Conservation (phyloP, 179 eudicot species). For the Silene noctiflora region DNA sequence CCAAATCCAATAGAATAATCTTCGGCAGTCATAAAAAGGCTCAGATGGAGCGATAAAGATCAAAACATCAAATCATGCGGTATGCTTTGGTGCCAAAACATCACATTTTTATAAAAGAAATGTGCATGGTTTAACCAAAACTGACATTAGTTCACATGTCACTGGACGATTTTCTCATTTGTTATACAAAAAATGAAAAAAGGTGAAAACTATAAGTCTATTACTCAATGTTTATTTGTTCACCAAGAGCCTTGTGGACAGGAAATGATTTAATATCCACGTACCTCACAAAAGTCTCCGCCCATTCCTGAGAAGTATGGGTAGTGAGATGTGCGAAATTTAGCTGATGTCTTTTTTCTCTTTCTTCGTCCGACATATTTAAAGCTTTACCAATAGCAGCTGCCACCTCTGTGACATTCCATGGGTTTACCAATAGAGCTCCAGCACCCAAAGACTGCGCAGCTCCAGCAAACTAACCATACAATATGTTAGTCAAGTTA, state of each 20-base stretch:
- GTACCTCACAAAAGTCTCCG: slow-evolving; percentile 93
- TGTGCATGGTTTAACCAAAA: not conserved
- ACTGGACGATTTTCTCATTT: not conserved
- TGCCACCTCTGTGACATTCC: slow-evolving; percentile 93
- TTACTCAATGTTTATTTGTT: no score
- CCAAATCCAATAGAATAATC: no score
- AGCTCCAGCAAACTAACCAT: slow-evolving; percentile 86
- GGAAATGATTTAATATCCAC: not conserved
- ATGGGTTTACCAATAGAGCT: slow-evolving; percentile 87
- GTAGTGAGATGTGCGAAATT: slow-evolving; percentile 78
- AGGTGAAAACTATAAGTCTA: no score
- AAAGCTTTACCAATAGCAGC: slow-evolving; percentile 80
- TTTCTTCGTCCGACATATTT: slow-evolving; percentile 82
- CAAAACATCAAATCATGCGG: not conserved
- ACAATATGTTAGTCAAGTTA: not conserved
- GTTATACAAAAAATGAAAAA: no score
- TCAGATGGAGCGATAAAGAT: not conserved
- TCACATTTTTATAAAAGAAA: not conserved
- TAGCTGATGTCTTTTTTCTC: slow-evolving; percentile 78
- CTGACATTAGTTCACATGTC: not conserved
- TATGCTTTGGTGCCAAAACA: not conserved
- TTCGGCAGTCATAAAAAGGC: not conserved
- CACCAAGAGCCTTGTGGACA: not conserved
- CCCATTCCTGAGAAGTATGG: slow-evolving; percentile 97
- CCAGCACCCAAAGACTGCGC: slow-evolving; percentile 99